phyloP scores from a whole-genome alignment of 2,329 filamentous ascomycete genomes.

The Harringtonia lauricola region DNA sequence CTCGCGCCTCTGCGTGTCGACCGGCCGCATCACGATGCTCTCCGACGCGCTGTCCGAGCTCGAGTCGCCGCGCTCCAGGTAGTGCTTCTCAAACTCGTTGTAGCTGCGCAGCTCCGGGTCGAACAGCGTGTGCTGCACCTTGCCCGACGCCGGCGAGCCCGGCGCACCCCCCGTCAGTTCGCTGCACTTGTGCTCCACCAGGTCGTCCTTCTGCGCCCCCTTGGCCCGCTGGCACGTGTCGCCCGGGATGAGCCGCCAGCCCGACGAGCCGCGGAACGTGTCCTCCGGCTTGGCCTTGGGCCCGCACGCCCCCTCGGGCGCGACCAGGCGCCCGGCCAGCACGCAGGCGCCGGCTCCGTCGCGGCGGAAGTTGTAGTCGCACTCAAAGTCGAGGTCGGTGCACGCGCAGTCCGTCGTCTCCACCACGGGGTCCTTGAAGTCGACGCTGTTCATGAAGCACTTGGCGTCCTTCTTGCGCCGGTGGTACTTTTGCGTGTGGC shows the following conservation, averaged over 20 bases:
- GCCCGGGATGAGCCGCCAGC: conserved; percentile 84
- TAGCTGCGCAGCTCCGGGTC: conserved; percentile 47
- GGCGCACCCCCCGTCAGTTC: conserved; percentile 38
- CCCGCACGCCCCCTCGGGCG: conserved; percentile 60
- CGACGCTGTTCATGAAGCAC: conserved; percentile 78
- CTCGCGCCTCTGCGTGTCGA: conserved; percentile 33
- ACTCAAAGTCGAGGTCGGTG: conserved; percentile 79
- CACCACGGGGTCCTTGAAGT: conserved; percentile 69
- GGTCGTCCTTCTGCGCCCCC: conserved; percentile 56
- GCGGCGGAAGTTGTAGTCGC: conserved; percentile 80
- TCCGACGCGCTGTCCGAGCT: conserved; percentile 57
- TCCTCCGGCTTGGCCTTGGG: conserved; percentile 51
- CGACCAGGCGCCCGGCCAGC: conserved; percentile 46
- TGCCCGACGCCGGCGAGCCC: conserved; percentile 48
- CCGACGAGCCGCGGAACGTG: conserved; percentile 75
- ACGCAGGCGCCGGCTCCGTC: conserved; percentile 59
- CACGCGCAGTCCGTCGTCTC: conserved; percentile 70
- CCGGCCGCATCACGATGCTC: conserved; percentile 48
- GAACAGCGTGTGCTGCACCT: conserved; percentile 48
- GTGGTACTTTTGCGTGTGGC: conserved; percentile 78
- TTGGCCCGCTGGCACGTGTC: conserved; percentile 55
- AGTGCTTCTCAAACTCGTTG: conserved; percentile 46
- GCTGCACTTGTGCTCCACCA: conserved; percentile 66
- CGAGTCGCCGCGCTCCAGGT: conserved; percentile 66
- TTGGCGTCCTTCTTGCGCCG: conserved; percentile 79